A percentile compares a stretch with the other conserved stretches of the same genome.
Evolutionary conservation across 2,329 filamentous ascomycete species (phyloP).

Genomic region (Aspergillus novoparasiticus): DNA sequence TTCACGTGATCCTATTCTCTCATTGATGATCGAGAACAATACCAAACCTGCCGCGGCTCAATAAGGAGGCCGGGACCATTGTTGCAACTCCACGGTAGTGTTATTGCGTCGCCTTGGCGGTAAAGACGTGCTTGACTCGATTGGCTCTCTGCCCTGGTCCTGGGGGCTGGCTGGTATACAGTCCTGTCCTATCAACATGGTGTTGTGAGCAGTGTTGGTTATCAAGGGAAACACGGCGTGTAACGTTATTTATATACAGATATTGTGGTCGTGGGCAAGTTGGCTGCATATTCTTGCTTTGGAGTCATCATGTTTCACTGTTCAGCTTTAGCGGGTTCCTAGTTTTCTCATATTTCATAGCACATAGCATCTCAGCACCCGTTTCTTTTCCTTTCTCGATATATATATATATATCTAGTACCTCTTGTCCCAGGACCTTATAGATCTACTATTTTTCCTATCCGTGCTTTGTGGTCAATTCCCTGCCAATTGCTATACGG

Average conservation of each 20-base stretch:
- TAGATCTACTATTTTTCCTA: background rate
- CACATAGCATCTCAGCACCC: background rate
- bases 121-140: background rate
- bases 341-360: background rate
- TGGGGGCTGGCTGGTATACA: background rate
- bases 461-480: background rate
- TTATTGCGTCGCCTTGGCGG: background rate
- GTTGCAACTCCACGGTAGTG: conserved; percentile 12
- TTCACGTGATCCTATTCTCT: conserved; percentile 23
- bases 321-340: background rate
- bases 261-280: background rate
- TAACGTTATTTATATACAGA: background rate
- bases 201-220: conserved; percentile 1
- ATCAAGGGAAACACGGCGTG: background rate
- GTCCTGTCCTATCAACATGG: background rate
- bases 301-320: background rate
- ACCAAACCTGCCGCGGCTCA: conserved; percentile 6
- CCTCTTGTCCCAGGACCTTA: background rate
- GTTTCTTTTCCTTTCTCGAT: background rate
- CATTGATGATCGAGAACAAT: conserved; percentile 28
- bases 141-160: background rate
- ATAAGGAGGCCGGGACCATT: conserved; percentile 13
- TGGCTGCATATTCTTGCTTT: conserved; percentile 2
- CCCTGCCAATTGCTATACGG: background rate
- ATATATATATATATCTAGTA: background rate